Conservation (phyloP, 2,329 filamentous ascomycete species). For the Aschersonia sp. region DNA sequence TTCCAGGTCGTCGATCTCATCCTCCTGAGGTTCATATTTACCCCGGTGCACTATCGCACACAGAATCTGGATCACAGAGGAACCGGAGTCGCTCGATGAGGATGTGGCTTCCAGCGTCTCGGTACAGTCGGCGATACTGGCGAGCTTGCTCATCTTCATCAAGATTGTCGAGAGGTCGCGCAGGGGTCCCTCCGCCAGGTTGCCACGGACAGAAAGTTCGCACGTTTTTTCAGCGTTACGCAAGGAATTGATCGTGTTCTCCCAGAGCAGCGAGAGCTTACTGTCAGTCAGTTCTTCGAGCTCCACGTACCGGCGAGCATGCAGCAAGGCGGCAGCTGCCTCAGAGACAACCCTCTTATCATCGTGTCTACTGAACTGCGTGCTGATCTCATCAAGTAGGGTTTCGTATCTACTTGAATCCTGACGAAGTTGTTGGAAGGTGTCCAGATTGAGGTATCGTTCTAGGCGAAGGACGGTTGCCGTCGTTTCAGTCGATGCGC, state of each 20-base stretch:
- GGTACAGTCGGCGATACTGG: conserved; percentile 64
- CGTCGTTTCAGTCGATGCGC: conserved; percentile 74
- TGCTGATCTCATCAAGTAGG: conserved; percentile 79
- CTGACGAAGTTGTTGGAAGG: conserved; percentile 80
- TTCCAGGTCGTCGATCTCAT: conserved; percentile 61
- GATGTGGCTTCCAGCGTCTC: conserved; percentile 54
- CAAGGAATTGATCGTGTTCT: conserved; percentile 62
- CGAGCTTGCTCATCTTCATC: conserved; percentile 66
- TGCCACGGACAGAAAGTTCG: conserved; percentile 57
- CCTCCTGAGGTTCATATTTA: conserved; percentile 50
- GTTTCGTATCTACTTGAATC: conserved; percentile 68
- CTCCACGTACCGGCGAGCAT: conserved; percentile 76
- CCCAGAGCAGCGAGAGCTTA: conserved; percentile 74
- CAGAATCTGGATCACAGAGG: conserved; percentile 51
- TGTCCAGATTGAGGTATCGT: conserved; percentile 71
- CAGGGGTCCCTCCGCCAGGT: conserved; percentile 49
- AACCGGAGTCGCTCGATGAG: conserved; percentile 29
- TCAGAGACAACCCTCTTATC: conserved; percentile 75
- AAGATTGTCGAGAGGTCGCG: conserved; percentile 59
- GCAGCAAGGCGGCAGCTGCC: conserved; percentile 67
- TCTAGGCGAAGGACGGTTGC: conserved; percentile 75
- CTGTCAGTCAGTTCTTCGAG: conserved; percentile 72
- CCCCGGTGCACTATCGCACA: conserved; percentile 62
- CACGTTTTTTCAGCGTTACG: conserved; percentile 55
- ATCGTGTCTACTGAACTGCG: conserved; percentile 86